Evolutionary conservation across 2,329 filamentous ascomycete genomes (phyloP).

Genomic region (Penicillium digitatum): DNA sequence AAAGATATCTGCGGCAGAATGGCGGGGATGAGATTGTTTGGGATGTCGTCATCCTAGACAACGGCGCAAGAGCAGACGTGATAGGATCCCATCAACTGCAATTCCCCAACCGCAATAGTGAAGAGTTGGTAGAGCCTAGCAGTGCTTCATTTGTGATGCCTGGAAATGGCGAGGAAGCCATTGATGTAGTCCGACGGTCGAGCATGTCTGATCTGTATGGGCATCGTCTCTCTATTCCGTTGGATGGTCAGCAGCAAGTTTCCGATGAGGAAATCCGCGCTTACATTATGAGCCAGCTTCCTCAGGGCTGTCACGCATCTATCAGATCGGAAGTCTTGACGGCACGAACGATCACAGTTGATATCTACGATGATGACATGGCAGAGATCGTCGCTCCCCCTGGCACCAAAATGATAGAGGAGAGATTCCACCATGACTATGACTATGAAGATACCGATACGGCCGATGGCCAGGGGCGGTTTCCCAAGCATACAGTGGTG

Average conservation of each 20-base stretch:
- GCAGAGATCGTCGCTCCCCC: slow-evolving; percentile 45
- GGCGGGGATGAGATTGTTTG: slow-evolving; percentile 46
- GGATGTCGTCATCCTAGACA: slow-evolving; percentile 49
- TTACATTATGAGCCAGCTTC: slow-evolving; percentile 49
- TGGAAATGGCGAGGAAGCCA: slow-evolving; percentile 34
- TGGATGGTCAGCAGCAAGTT: slow-evolving; percentile 37
- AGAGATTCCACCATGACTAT: slow-evolving; percentile 50
- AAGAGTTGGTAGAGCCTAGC: slow-evolving; percentile 49
- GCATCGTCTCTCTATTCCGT: slow-evolving; percentile 31
- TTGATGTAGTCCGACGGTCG: slow-evolving; percentile 38
- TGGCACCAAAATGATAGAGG: slow-evolving; percentile 45
- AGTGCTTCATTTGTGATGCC: slow-evolving; percentile 49
- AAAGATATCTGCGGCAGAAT: slow-evolving; percentile 38
- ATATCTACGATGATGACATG: slow-evolving; percentile 43
- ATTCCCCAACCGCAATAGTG: slow-evolving; percentile 35
- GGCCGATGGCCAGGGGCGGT: slow-evolving; percentile 34
- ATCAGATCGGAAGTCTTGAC: slow-evolving; percentile 44
- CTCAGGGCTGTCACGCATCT: slow-evolving; percentile 41
- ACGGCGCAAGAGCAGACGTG: slow-evolving; percentile 46
- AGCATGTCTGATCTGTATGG: slow-evolving; percentile 23
- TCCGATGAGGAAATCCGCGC: slow-evolving; percentile 45
- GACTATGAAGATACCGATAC: slow-evolving; percentile 35
- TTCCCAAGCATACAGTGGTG: slow-evolving; percentile 45
- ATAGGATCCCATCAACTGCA: slow-evolving; percentile 41
- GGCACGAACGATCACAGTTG: slow-evolving; percentile 46